A percentile compares a stretch with the other conserved stretches of the same genome.
These are phyloP conservation scores for Pichia gijzeniarum DNA, from an alignment of 805 yeast genomes.

Conservation along the genomic window DNA sequence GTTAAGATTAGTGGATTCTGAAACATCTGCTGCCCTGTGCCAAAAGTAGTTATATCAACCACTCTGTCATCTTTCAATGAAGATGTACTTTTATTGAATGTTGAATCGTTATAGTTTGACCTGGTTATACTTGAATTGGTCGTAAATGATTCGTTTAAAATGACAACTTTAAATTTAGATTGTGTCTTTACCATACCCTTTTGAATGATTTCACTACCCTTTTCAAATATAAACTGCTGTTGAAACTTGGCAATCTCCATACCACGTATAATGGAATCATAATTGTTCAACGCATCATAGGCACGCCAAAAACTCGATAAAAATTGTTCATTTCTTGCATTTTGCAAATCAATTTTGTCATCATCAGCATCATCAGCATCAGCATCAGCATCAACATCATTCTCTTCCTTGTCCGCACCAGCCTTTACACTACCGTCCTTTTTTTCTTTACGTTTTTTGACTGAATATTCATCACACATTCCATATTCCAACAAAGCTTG, in stretches of 20 bases:
- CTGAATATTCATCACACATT: conserved; percentile 19
- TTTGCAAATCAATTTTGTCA: conserved; percentile 15
- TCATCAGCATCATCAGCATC: conserved; percentile 21
- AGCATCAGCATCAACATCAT: background rate
- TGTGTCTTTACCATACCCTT: conserved; percentile 73
- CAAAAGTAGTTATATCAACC: conserved; percentile 27
- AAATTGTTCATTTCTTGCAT: conserved; percentile 26
- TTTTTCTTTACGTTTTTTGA: background rate
- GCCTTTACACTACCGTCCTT: conserved; percentile 4
- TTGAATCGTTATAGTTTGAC: conserved; percentile 12
- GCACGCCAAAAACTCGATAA: conserved; percentile 48
- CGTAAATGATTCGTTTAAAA: conserved; percentile 62
- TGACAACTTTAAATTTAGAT: conserved; percentile 76
- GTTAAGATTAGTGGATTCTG: conserved; percentile 81
- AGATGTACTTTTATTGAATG: conserved; percentile 11
- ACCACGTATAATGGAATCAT: conserved; percentile 59
- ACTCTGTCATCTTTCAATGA: conserved; percentile 22
- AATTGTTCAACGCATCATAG: conserved; percentile 46
- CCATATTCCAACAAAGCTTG: conserved; percentile 78
- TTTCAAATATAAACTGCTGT: conserved; percentile 77
- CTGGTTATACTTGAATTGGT: conserved; percentile 18
- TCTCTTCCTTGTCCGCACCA: conserved; percentile 12
- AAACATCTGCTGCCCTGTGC: conserved; percentile 70
- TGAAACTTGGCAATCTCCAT: conserved; percentile 75
- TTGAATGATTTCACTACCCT: conserved; percentile 87